phyloP scores from a whole-genome alignment of 2,329 filamentous ascomycete species.

The Trichoderma endophyticum region DNA sequence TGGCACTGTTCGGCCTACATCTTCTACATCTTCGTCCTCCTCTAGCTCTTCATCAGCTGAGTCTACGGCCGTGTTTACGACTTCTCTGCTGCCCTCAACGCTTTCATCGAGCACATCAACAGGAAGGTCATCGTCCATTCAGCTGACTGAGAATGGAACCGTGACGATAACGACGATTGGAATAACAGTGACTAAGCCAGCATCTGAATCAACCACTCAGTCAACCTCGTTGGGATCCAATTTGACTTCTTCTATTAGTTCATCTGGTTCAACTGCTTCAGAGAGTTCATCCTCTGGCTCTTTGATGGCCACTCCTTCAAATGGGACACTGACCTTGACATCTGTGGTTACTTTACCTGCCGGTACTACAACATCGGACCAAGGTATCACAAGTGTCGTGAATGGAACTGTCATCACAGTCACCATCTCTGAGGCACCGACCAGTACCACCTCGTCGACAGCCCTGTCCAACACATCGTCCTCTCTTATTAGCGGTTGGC shows the following conservation, averaged over 20 bases:
- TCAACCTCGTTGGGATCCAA: neutral
- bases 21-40: neutral
- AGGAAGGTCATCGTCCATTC: neutral
- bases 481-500: neutral
- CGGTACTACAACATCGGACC: neutral
- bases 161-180: neutral
- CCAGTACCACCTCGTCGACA: neutral
- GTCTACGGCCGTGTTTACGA: neutral
- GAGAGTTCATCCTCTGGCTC: neutral
- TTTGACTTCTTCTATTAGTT: neutral
- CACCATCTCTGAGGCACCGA: neutral
- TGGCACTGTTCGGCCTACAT: conserved; percentile 2
- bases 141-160: neutral
- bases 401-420: conserved; percentile 13
- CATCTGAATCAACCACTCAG: neutral
- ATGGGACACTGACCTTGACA: neutral
- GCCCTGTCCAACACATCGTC: neutral
- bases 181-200: neutral
- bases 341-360: neutral
- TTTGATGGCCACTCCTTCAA: neutral
- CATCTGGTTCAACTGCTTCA: neutral
- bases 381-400: conserved; percentile 1
- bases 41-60: neutral
- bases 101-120: neutral
- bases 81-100: neutral